Evolutionary conservation across 257 asterid species (phyloP).

Genomic region (Nicotiana otophora): DNA sequence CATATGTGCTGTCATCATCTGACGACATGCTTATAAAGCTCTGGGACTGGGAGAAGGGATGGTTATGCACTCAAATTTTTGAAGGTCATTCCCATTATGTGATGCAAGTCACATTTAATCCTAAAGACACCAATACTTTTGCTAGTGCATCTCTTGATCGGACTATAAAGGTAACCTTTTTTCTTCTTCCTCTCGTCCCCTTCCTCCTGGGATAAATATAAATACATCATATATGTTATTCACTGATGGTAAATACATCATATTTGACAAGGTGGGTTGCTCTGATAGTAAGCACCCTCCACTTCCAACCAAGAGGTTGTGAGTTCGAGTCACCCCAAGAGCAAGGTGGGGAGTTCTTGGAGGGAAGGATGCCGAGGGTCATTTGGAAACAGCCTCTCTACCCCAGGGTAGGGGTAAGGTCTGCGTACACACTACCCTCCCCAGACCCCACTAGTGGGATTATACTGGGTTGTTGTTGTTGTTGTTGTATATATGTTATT

Average conservation of each 20-base stretch:
- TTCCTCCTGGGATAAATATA: not conserved
- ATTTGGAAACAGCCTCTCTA: too few relatives aligned
- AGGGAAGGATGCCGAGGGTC: too few relatives aligned
- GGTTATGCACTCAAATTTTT: slow-evolving; percentile 93
- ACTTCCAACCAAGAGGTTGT: too few relatives aligned
- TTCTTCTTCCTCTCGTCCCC: not conserved
- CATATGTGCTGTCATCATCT: slow-evolving; percentile 91
- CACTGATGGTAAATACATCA: too few relatives aligned
- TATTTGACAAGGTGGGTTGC: too few relatives aligned
- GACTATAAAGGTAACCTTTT: slow-evolving; percentile 65
- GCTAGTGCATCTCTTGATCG: slow-evolving; percentile 99
- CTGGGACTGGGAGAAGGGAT: slow-evolving; percentile 99
- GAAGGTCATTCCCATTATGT: slow-evolving; percentile 99
- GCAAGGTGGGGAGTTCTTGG: too few relatives aligned
- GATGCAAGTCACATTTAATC: slow-evolving; percentile 99
- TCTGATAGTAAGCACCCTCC: too few relatives aligned
- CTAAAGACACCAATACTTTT: slow-evolving; percentile 96
- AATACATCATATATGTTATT: not conserved
- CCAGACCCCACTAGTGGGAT: too few relatives aligned
- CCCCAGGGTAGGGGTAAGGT: too few relatives aligned
- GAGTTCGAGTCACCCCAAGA: too few relatives aligned
- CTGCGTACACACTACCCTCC: too few relatives aligned
- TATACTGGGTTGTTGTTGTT: too few relatives aligned
- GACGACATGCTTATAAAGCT: slow-evolving; percentile 99
- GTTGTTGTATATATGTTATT: not conserved